phyloP scores from a whole-genome alignment of 176 grass and related monocot species.

The Musa beccarii region DNA sequence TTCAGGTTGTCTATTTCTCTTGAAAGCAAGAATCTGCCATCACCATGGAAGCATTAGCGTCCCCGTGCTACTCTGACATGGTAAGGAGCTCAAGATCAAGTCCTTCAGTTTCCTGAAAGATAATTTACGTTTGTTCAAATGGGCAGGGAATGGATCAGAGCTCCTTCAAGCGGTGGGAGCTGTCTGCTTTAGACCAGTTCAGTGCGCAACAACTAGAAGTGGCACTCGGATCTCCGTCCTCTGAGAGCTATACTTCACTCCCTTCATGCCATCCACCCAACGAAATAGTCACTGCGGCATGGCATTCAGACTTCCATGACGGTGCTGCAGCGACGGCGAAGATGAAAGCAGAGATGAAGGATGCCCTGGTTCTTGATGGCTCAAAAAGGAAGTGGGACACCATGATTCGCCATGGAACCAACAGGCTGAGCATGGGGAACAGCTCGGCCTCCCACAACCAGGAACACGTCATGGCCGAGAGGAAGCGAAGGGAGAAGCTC shows the following conservation, averaged over 20 bases:
- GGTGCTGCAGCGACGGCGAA: too few relatives aligned
- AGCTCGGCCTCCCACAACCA: constrained; percentile 37
- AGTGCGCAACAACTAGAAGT: constrained; percentile 58
- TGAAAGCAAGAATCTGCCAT: neutral
- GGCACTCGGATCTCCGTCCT: constrained; percentile 37
- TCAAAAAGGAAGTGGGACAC: constrained; percentile 47
- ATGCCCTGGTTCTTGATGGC: constrained; percentile 8
- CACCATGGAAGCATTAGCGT: neutral
- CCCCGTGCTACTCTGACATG: neutral
- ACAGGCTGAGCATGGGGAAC: neutral
- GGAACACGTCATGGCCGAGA: constrained; percentile 83
- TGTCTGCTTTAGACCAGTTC: constrained; percentile 54
- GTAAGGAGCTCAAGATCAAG: neutral
- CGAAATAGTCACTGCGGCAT: too few relatives aligned
- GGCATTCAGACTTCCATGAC: too few relatives aligned
- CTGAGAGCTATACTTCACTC: constrained; percentile 19
- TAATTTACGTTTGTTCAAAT: neutral
- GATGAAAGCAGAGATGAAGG: too few relatives aligned
- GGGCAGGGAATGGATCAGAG: constrained; percentile 56
- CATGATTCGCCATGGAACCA: constrained; percentile 22
- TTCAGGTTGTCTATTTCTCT: neutral
- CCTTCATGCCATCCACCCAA: neutral
- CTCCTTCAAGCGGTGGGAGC: constrained; percentile 79
- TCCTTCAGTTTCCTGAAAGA: neutral
- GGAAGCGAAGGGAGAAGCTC: constrained; percentile 84